phyloP scores from a whole-genome alignment of 495 filamentous ascomycete species.

The Lepidopterella palustris region DNA sequence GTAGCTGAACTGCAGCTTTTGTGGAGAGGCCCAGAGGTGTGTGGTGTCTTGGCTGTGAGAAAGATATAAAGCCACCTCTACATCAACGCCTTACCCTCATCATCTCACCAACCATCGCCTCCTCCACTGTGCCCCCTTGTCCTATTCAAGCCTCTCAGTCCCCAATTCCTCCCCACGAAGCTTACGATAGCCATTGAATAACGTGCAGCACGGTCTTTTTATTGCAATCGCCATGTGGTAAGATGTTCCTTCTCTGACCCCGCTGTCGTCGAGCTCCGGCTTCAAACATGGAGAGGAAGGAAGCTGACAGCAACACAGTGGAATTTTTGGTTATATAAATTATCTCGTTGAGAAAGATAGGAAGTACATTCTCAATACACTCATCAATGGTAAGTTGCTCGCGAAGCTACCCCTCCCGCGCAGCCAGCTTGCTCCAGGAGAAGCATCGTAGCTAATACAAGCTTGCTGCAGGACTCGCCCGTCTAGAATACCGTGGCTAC shows the following conservation, averaged over 20 bases:
- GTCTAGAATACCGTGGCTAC: slow-evolving; percentile 94
- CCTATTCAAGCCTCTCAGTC: neutral
- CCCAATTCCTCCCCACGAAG: neutral
- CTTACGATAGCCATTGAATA: slow-evolving; percentile 16
- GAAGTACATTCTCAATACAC: slow-evolving; percentile 85
- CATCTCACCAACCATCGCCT: slow-evolving; percentile 12
- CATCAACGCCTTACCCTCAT: slow-evolving; percentile 10
- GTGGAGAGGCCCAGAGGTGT: slow-evolving; percentile 2
- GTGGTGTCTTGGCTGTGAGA: slow-evolving; percentile 18
- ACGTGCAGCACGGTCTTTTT: slow-evolving; percentile 8
- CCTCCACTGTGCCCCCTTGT: neutral
- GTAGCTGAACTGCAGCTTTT: neutral
- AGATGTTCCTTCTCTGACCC: slow-evolving; percentile 12
- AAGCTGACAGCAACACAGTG: slow-evolving; percentile 50
- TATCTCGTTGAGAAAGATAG: slow-evolving; percentile 93
- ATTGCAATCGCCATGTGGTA: slow-evolving; percentile 28
- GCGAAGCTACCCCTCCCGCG: slow-evolving; percentile 14
- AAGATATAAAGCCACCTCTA: slow-evolving; percentile 26
- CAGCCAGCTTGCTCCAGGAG: neutral
- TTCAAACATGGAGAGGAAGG: no score
- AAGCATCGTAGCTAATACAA: slow-evolving; percentile 22
- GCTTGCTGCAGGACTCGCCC: slow-evolving; percentile 56
- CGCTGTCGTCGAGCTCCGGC: slow-evolving; percentile 1
- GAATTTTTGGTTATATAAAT: slow-evolving; percentile 98
- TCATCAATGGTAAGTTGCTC: slow-evolving; percentile 75